Evolutionary conservation across 306 rosid species (phyloP), one percentile per base, ranked within the genome.

Genomic region (Cercis canadensis): DNA sequence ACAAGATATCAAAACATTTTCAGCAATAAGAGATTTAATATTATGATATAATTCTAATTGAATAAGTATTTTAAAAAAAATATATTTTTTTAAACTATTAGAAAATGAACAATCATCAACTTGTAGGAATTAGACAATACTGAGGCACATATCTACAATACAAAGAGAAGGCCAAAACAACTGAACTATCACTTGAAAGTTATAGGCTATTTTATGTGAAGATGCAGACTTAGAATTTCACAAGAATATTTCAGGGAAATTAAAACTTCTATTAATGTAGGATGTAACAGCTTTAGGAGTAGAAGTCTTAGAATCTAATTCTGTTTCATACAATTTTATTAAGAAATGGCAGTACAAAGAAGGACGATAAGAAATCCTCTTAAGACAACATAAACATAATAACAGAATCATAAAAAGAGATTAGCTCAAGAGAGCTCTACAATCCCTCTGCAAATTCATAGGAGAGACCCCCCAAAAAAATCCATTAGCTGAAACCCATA

Each of bases 111-210:
- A 24, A 37, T 3, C 55, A 70, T 24, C n/a, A 4, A 62, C 46
- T 57, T 18, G 64, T 19, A 61, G 62, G 55, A 62, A 73, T 61
- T 46, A 51, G 43, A 13, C 49, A 41, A 37, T 41, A 74, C 53
- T 16, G 3, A 32, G 19, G 21, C 51, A 52, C 12, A 47, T 6
- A 11, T 8, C 47, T 43, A 6, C 41, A 33, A 31, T 16, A 58
- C 57, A 69, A 75, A 45, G 15, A 37, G 52, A 65, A 60, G 11
- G 73, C 41, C 18, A 69, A 21, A 63, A 58, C 43, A 36, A 52
- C 32, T 31, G 9, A 62, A 8, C 34, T 14, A 17, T 41, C n/a
- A 7, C 17, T 1, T 56, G 61, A 70, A 47, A 37, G 43, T 21
- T 57, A 75, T 39, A 11, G 44, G 13, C 18, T 55, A 62, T 13